phyloP scores from a whole-genome alignment of 2,329 filamentous ascomycete species.

The Xylogone sp. region DNA sequence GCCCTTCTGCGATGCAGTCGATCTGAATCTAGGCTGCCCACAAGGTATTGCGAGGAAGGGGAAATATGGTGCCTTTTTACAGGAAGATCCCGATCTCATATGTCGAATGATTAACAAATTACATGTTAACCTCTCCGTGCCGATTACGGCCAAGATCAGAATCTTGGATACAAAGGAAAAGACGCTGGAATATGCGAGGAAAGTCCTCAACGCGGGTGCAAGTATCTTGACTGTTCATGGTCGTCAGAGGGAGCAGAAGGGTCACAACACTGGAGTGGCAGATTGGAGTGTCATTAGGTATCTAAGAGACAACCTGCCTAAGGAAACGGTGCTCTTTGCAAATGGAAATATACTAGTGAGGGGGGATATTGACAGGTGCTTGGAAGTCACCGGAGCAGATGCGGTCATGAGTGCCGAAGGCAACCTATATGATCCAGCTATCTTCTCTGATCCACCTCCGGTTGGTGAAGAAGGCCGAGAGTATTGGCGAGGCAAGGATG shows the following conservation, averaged over 20 bases:
- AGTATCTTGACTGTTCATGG: conserved; percentile 94
- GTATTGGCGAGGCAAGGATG: conserved; percentile 80
- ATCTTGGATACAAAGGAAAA: conserved; percentile 82
- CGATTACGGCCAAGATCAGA: conserved; percentile 92
- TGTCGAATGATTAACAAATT: conserved; percentile 79
- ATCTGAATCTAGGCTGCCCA: conserved; percentile 92
- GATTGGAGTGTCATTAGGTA: conserved; percentile 87
- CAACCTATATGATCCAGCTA: conserved; percentile 84
- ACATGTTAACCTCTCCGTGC: conserved; percentile 72
- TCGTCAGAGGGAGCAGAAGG: conserved; percentile 85
- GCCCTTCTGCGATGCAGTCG: conserved; percentile 90
- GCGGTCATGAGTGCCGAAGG: conserved; percentile 96
- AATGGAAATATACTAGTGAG: conserved; percentile 90
- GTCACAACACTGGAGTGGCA: conserved; percentile 87
- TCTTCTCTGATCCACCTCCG: conserved; percentile 70
- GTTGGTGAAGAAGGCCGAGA: conserved; percentile 66
- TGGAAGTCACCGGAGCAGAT: conserved; percentile 83
- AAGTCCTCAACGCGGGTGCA: conserved; percentile 81
- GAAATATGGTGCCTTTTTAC: conserved; percentile 89
- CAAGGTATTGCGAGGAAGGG: conserved; percentile 92
- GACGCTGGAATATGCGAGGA: conserved; percentile 84
- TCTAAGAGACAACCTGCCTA: conserved; percentile 75
- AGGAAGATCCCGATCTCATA: conserved; percentile 86
- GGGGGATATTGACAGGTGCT: conserved; percentile 71
- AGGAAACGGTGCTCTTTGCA: conserved; percentile 89